Evolutionary conservation across 2,329 filamentous ascomycete species (phyloP).

Genomic region (Claviceps pazoutovae): DNA sequence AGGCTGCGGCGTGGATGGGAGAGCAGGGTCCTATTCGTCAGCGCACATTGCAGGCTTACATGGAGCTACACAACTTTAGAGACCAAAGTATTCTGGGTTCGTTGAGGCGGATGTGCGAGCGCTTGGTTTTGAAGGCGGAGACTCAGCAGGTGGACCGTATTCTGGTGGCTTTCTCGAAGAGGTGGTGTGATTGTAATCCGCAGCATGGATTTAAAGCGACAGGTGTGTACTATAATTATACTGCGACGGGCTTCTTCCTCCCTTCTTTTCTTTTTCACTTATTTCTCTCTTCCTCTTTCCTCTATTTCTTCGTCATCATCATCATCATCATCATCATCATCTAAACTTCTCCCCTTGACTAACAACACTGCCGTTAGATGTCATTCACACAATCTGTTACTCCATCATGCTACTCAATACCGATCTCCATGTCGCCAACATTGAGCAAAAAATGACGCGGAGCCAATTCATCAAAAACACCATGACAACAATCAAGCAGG

Average conservation of each 20-base stretch:
- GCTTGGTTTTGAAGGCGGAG: conserved; percentile 74
- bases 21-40: conserved; percentile 50
- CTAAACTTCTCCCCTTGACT: background rate
- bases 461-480: conserved; percentile 95
- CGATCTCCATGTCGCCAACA: conserved; percentile 87
- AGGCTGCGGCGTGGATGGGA: conserved; percentile 80
- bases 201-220: conserved; percentile 83
- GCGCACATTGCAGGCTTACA: conserved; percentile 59
- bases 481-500: conserved; percentile 72
- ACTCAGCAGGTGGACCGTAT: conserved; percentile 96
- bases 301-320: background rate
- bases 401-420: conserved; percentile 92
- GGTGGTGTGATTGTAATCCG: conserved; percentile 90
- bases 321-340: no score
- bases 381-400: conserved; percentile 95
- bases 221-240: conserved; percentile 39
- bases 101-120: conserved; percentile 67
- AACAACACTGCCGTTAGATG: conserved; percentile 34
- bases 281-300: background rate
- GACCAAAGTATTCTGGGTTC: conserved; percentile 67
- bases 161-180: conserved; percentile 70
- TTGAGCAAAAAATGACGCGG: conserved; percentile 91
- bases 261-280: background rate
- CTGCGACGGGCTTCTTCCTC: background rate
- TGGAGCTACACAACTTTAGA: conserved; percentile 80